These are phyloP conservation scores for Tetrapisispora nanseiensis DNA, from an alignment of 805 yeast genomes.

Conservation along the genomic window DNA sequence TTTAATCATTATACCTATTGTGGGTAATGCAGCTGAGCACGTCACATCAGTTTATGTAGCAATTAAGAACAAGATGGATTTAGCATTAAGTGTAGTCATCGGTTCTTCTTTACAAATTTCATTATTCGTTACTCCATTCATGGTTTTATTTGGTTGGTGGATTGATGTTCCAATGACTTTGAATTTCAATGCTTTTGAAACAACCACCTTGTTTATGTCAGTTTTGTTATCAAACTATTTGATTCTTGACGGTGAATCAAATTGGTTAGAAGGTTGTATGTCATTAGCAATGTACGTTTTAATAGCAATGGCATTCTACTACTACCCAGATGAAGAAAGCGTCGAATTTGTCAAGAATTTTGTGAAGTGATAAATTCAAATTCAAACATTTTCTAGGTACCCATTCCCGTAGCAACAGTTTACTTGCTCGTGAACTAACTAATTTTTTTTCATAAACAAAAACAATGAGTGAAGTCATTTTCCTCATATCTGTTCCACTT, in stretches of 20 bases:
- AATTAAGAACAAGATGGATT: slow-evolving; percentile 91
- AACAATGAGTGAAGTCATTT: too few species aligned
- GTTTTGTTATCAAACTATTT: slow-evolving; percentile 82
- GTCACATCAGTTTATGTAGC: slow-evolving; percentile 95
- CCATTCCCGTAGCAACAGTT: too few species aligned
- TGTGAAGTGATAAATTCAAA: background rate
- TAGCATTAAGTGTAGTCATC: slow-evolving; percentile 93
- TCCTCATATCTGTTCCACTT: too few species aligned
- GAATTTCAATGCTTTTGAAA: slow-evolving; percentile 86
- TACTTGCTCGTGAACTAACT: too few species aligned
- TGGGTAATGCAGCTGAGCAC: slow-evolving; percentile 98
- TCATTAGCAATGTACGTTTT: slow-evolving; percentile 76
- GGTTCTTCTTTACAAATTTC: slow-evolving; percentile 96
- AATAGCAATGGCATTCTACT: slow-evolving; percentile 82
- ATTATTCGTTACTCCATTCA: slow-evolving; percentile 86
- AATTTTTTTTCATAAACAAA: too few species aligned
- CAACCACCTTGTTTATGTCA: slow-evolving; percentile 81
- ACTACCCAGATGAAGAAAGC: slow-evolving; percentile 54
- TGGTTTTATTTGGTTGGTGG: slow-evolving; percentile 91
- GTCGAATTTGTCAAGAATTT: background rate
- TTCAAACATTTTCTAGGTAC: background rate
- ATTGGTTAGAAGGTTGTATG: slow-evolving; percentile 97
- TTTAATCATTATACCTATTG: slow-evolving; percentile 86
- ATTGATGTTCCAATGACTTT: slow-evolving; percentile 87
- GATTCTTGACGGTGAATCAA: slow-evolving; percentile 87